These are phyloP conservation scores for Paxillus rubicundulus DNA, from an alignment of 768 basidiomycete genomes.

Conservation along the genomic window DNA sequence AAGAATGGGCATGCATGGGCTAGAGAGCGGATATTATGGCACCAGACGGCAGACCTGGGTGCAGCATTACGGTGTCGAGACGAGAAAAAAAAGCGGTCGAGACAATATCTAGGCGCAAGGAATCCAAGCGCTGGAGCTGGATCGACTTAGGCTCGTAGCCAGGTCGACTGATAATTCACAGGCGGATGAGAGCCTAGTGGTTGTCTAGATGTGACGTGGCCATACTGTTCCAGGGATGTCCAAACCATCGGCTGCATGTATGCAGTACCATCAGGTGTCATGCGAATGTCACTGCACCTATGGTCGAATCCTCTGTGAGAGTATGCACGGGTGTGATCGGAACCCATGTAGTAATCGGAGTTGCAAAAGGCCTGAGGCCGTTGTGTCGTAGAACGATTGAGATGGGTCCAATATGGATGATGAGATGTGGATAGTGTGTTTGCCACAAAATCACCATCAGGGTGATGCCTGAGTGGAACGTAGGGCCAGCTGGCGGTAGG, in stretches of 20 bases:
- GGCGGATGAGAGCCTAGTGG: constrained; percentile 43
- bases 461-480: constrained; percentile 20
- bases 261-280: constrained; percentile 42
- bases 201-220: constrained; percentile 41
- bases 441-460: constrained; percentile 14
- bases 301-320: constrained; percentile 60
- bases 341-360: constrained; percentile 45
- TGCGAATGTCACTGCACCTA: constrained; percentile 44
- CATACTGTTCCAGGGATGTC: constrained; percentile 40
- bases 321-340: constrained; percentile 56
- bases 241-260: constrained; percentile 42
- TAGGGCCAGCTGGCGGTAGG: constrained; percentile 12
- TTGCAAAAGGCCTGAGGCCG: constrained; percentile 59
- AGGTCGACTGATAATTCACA: constrained; percentile 47
- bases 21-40: constrained; percentile 41
- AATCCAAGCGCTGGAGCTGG: constrained; percentile 10
- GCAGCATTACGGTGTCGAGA: constrained; percentile 29
- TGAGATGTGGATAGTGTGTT: constrained; percentile 13
- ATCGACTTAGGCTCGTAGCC: constrained; percentile 45
- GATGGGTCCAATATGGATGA: constrained; percentile 22
- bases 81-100: constrained; percentile 15
- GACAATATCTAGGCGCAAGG: constrained; percentile 26
- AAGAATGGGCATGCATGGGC: constrained; percentile 32
- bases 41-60: constrained; percentile 33
- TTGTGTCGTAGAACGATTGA: constrained; percentile 39